Base-by-base conservation (phyloP, 345 rosid genomes). In the Laguncularia racemosa region DNA sequence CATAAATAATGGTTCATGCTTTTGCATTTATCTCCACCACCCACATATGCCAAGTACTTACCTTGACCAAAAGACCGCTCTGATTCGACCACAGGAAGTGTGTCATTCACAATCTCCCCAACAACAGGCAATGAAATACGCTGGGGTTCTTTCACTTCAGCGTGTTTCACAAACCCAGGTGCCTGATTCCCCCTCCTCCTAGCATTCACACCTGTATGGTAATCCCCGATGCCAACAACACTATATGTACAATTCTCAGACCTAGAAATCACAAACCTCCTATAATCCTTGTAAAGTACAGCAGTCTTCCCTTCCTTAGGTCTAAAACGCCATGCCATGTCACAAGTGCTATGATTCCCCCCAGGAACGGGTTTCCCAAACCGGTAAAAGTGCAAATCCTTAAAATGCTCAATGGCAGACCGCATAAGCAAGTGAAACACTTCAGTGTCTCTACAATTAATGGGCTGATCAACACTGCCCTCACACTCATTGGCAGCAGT, bases 261-360 rank as follows among this genome's bases (percentile, higher is more conserved):
- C 66, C 84, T 82, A 2, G 60, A 64, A 52, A 93, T 69, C 52
- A 67, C 73, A 68, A 93, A 93, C 59, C 96, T 75, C 66, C 97
- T 71, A 52, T 93, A 93, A 59, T 93, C 99, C 70, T 93, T 93
- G 52, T 89, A 85, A 74, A 87, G 89, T 1, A 88, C 77, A 59
- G 95, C 93, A 2, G 77, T 63, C 75, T 85, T 89, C 54, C 97
- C 99, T 58, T 93, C 95, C 72, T 82, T 93, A n/a, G 97, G 99
- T 76, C 95, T 78, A 66, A 80, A 87, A 60, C 96, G 71, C 96
- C 97, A 93, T 0, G 96, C 97, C 96, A 93, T 89, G 61, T 93
- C 95, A 57, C 96, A 93, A 14, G 72, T 76, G 59, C 53, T 80
- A 43, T 60, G 85, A 52, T 77, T 69, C 38, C 61, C 46, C 6